phyloP scores from a whole-genome alignment of 495 filamentous ascomycete genomes.

The Aspergillus leporis region DNA sequence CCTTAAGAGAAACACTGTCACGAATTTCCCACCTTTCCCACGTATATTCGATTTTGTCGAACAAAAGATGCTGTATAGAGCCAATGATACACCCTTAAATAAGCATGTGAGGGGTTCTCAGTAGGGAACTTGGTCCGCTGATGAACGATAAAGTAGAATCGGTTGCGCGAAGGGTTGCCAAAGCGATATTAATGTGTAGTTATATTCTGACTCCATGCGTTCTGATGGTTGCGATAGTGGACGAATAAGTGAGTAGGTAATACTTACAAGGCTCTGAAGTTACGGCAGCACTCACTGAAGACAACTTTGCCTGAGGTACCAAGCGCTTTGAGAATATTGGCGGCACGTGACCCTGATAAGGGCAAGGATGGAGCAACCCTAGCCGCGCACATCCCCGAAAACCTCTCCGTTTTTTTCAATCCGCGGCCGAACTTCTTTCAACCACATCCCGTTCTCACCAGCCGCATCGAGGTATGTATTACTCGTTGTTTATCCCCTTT shows the following conservation, averaged over 20 bases:
- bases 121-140: background rate
- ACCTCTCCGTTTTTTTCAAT: constrained; percentile 19
- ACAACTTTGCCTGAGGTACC: constrained; percentile 35
- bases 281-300: too few species aligned
- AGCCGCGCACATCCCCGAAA: constrained; percentile 36
- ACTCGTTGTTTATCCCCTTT: constrained; percentile 20
- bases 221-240: too few species aligned
- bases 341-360: constrained; percentile 28
- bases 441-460: constrained; percentile 25
- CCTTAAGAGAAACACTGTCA: constrained; percentile 39
- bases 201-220: background rate
- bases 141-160: background rate
- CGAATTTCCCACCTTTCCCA: constrained; percentile 32
- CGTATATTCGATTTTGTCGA: constrained; percentile 31
- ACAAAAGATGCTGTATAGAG: constrained; percentile 35
- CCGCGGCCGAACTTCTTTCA: constrained; percentile 21
- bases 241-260: too few species aligned
- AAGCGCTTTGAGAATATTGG: background rate
- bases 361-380: constrained; percentile 28
- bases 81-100: constrained; percentile 26
- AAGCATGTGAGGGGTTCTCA: background rate
- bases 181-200: background rate
- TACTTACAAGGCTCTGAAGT: too few species aligned
- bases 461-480: constrained; percentile 49
- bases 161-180: background rate